These are phyloP conservation scores for Xylariomycetidae sp. DNA, from an alignment of 2,329 filamentous ascomycete genomes.

Conservation along the genomic window DNA sequence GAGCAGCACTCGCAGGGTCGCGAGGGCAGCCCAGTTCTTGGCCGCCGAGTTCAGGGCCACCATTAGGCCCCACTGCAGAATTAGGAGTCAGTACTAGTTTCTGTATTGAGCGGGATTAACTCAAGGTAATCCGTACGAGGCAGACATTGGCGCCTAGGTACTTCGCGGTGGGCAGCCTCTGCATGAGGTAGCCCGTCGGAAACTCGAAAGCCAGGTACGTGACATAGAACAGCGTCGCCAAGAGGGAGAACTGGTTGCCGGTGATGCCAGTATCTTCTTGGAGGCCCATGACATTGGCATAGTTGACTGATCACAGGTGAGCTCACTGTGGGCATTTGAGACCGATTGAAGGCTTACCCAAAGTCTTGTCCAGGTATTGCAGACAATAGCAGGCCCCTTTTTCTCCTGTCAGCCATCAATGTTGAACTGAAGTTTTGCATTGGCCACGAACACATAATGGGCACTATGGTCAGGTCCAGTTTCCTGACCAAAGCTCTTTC, in stretches of 20 bases:
- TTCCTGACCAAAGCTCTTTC: constrained; percentile 23
- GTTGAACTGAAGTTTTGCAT: no score
- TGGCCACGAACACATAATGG: constrained; percentile 20
- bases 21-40: constrained; percentile 44
- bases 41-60: constrained; percentile 44
- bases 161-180: constrained; percentile 48
- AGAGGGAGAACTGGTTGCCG: constrained; percentile 23
- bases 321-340: no score
- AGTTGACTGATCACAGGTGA: constrained; percentile 26
- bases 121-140: no score
- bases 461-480: constrained; percentile 25
- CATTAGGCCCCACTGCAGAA: constrained; percentile 42
- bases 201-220: constrained; percentile 27
- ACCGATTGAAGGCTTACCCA: constrained; percentile 16
- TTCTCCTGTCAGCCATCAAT: no score
- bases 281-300: constrained; percentile 27
- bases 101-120: no score
- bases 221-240: constrained; percentile 28
- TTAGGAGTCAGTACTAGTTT: no score
- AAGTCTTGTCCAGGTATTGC: constrained; percentile 26
- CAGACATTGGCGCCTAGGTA: constrained; percentile 43
- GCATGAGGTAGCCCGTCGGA: constrained; percentile 42
- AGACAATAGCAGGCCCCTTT: constrained; percentile 26
- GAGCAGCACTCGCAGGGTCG: constrained; percentile 44
- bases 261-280: constrained; percentile 23